Evolutionary conservation across 441 rosid species (phyloP), one percentile per base, ranked within the genome.

Genomic region (Kokia cookei): DNA sequence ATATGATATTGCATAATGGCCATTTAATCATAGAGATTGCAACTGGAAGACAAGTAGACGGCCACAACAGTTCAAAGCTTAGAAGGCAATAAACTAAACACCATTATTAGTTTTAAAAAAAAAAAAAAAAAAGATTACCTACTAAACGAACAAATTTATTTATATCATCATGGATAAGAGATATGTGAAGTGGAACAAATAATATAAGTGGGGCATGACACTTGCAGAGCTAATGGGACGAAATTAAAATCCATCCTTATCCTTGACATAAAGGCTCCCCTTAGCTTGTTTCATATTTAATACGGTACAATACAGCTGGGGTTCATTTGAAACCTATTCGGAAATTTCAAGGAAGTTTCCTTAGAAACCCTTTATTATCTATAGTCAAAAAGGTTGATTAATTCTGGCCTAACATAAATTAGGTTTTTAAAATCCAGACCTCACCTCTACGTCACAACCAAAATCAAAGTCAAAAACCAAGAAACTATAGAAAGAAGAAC

Each of bases 321-420:
- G 47, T 11, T 61, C 61, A 32, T 42, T n/a, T 1, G 8, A 48
- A 27, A 50, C 37, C 15, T 2, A 10, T 5, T 11, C 6, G 45
- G 75, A 82, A 87, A 77, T 19, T 82, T 84, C 86, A 0, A 1
- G 27, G 89, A 84, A 84, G 71, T 62, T 84, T 85, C 87, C 2
- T 50, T 1, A 7, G n/a, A 37, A 47, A 47, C 11, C 24, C 22
- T 63, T 19, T 73, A 59, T 37, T 2, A 70, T 8, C 9, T 10
- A 22, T 35, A 69, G 64, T 47, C 75, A 61, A 53, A 54, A 19
- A 50, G 13, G 7, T 13, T 1, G 19, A 13, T 43, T 40, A 10
- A 15, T 68, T n/a, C 13, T 62, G 3, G 35, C 61, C 8, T 26
- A 24, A 13, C 11, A 11, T 14, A 64, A 4, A 69, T 13, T 62